Evolutionary conservation across 352 stramenopile genomes (phyloP).

Genomic region (Stramenopiles sp.): DNA sequence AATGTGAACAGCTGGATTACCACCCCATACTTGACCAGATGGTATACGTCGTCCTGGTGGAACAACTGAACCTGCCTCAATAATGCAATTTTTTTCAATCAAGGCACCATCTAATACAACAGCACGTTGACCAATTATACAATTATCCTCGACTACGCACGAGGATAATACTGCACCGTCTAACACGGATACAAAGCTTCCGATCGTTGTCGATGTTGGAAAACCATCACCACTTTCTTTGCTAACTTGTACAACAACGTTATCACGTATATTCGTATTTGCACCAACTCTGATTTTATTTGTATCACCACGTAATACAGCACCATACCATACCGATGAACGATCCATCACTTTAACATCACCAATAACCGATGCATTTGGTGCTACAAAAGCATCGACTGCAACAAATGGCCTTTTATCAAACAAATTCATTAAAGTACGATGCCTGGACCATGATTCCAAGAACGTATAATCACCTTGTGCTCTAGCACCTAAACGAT

Average conservation of each 20-base stretch:
- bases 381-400: slow-evolving; percentile 75
- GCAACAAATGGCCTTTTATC: slow-evolving; percentile 67
- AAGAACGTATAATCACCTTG: slow-evolving; percentile 57
- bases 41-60: slow-evolving; percentile 57
- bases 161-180: slow-evolving; percentile 84
- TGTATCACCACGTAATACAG: slow-evolving; percentile 72
- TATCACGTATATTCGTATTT: slow-evolving; percentile 88
- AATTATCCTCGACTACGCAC: slow-evolving; percentile 82
- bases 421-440: slow-evolving; percentile 71
- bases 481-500: slow-evolving; percentile 70
- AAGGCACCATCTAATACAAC: slow-evolving; percentile 73
- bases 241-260: slow-evolving; percentile 52
- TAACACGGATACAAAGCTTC: slow-evolving; percentile 45
- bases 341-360: slow-evolving; percentile 80
- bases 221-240: background rate
- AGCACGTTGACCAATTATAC: slow-evolving; percentile 82
- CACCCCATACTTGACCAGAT: slow-evolving; percentile 74
- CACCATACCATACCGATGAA: slow-evolving; percentile 85
- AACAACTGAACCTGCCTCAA: slow-evolving; percentile 81
- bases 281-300: slow-evolving; percentile 79
- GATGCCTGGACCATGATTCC: slow-evolving; percentile 74
- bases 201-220: slow-evolving; percentile 48
- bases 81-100: slow-evolving; percentile 74
- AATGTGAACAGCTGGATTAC: slow-evolving; percentile 82
- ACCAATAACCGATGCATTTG: slow-evolving; percentile 83